These are phyloP conservation scores for Groenewaldozyma sp. DNA, from an alignment of 1,139 yeast genomes.

Conservation along the genomic window DNA sequence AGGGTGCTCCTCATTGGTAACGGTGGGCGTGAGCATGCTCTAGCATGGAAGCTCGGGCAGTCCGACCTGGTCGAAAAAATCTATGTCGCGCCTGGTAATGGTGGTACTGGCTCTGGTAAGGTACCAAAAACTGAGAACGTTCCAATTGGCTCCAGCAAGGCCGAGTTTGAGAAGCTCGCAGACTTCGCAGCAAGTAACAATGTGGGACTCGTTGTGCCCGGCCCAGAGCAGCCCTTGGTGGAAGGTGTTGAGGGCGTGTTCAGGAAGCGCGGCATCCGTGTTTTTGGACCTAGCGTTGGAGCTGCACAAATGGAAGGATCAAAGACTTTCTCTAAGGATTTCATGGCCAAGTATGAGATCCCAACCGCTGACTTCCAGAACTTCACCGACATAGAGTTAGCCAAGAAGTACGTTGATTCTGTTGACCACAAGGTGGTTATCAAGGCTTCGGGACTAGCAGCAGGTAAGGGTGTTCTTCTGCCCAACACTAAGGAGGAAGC, in stretches of 20 bases:
- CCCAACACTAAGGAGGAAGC: slow-evolving; percentile 85
- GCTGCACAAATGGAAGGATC: slow-evolving; percentile 98
- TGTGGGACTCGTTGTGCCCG: slow-evolving; percentile 79
- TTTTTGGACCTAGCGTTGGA: slow-evolving; percentile 84
- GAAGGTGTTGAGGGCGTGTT: slow-evolving; percentile 79
- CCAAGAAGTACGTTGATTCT: slow-evolving; percentile 56
- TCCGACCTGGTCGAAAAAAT: slow-evolving; percentile 63
- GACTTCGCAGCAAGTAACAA: slow-evolving; percentile 40
- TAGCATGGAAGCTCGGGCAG: slow-evolving; percentile 84
- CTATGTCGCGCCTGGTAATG: slow-evolving; percentile 95
- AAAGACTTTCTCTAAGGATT: slow-evolving; percentile 86
- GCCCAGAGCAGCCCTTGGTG: slow-evolving; percentile 98
- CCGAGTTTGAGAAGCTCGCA: slow-evolving; percentile 49
- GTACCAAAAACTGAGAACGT: slow-evolving; percentile 58
- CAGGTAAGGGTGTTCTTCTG: slow-evolving; percentile 96
- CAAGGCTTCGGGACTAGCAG: slow-evolving; percentile 97
- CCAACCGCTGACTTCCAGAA: slow-evolving; percentile 90
- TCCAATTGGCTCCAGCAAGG: slow-evolving; percentile 51
- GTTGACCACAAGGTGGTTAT: slow-evolving; percentile 76
- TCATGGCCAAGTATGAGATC: slow-evolving; percentile 83
- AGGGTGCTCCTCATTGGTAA: slow-evolving; percentile 85
- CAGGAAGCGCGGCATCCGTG: slow-evolving; percentile 74
- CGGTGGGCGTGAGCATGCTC: slow-evolving; percentile 99
- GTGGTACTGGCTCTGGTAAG: slow-evolving; percentile 59
- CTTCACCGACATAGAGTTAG: slow-evolving; percentile 68